phyloP scores from a whole-genome alignment of 2,329 filamentous ascomycete species.

The Daldinia sp. region DNA sequence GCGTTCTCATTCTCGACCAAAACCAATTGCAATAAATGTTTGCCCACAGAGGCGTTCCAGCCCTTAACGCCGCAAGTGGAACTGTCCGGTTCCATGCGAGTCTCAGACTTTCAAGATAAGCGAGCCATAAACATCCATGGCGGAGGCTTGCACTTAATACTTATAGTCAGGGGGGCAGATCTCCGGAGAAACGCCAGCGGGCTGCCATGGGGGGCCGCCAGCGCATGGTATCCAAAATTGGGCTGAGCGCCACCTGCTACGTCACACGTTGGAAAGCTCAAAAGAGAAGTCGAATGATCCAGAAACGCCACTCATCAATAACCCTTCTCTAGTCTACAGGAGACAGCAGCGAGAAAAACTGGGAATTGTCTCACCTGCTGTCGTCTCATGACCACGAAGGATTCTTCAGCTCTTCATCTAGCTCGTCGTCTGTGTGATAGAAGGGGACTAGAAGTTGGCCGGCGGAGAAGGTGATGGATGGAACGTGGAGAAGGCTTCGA shows the following conservation, averaged over 20 bases:
- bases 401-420: not conserved
- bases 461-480: not conserved
- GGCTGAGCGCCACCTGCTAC: not conserved
- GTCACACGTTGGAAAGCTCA: not conserved
- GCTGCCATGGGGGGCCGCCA: not conserved
- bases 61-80: not conserved
- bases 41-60: not conserved
- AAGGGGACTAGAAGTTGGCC: not conserved
- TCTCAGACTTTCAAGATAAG: not conserved
- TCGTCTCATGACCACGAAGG: not conserved
- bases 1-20: not conserved
- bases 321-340: not conserved
- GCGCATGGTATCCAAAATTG: not conserved
- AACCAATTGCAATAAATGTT: not conserved
- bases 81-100: not conserved
- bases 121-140: not conserved
- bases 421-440: not conserved
- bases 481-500: not conserved
- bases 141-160: not conserved
- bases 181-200: not conserved
- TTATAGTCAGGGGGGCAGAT: not conserved
- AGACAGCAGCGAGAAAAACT: not conserved
- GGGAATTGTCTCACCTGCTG: too few relatives aligned
- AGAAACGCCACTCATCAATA: conserved; percentile 2
- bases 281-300: not conserved